These are phyloP conservation scores for Rhizopus sp. DNA, from an alignment of 371 early-diverging fungal genomes.

Conservation along the genomic window DNA sequence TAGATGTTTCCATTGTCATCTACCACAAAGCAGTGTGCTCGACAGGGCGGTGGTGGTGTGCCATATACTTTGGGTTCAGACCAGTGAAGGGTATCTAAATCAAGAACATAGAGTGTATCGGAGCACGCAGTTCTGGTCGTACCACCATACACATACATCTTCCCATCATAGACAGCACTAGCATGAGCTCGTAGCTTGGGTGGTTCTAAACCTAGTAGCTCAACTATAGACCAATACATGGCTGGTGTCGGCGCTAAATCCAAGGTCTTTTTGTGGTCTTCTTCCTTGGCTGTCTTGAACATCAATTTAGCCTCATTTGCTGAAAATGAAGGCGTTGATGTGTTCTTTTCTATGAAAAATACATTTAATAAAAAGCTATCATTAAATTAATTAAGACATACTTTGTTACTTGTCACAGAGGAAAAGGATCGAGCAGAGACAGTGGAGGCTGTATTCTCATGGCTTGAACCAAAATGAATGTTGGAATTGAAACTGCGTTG, in stretches of 20 bases:
- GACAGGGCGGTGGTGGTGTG: slow-evolving; percentile 69
- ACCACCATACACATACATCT: slow-evolving; percentile 86
- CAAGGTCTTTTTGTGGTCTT: background rate
- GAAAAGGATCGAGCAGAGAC: slow-evolving; percentile 14
- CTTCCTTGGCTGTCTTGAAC: background rate
- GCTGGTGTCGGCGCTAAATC: slow-evolving; percentile 61
- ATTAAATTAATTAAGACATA: slow-evolving; percentile 2
- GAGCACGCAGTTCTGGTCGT: slow-evolving; percentile 72
- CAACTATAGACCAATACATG: slow-evolving; percentile 83
- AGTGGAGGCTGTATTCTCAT: slow-evolving; percentile 4
- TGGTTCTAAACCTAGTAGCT: slow-evolving; percentile 64
- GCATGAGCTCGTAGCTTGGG: slow-evolving; percentile 79
- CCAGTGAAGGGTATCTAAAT: slow-evolving; percentile 87
- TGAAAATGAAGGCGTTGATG: background rate
- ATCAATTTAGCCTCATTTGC: background rate
- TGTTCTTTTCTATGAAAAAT: slow-evolving; percentile 1
- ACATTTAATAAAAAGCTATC: background rate
- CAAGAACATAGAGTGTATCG: slow-evolving; percentile 76
- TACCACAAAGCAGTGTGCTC: slow-evolving; percentile 81
- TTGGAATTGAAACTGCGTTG: slow-evolving; percentile 8
- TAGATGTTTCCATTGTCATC: slow-evolving; percentile 62
- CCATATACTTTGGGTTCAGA: slow-evolving; percentile 67
- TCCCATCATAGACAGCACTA: slow-evolving; percentile 70
- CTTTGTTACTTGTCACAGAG: slow-evolving; percentile 16
- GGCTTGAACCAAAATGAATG: background rate